Conservation (phyloP, 2,329 filamentous ascomycete genomes). For the Colletotrichum ledebouriae region DNA sequence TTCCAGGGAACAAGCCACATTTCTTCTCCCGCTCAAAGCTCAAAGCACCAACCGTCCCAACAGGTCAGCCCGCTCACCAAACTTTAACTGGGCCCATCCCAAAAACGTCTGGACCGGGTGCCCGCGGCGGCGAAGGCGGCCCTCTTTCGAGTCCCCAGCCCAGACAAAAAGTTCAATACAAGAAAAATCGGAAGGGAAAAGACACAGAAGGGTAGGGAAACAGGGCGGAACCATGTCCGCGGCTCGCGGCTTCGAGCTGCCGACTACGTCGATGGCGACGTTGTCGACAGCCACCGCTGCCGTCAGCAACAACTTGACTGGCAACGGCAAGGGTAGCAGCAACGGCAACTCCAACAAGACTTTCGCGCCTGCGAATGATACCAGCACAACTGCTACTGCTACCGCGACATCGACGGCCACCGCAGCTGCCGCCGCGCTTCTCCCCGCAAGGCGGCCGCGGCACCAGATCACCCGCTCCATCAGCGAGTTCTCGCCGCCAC, state of each 20-base stretch:
- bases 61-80: slow-evolving; percentile 1
- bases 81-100: slow-evolving; percentile 30
- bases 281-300: slow-evolving; percentile 19
- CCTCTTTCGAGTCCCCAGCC: slow-evolving; percentile 5
- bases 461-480: slow-evolving; percentile 70
- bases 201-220: background rate
- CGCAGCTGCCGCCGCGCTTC: slow-evolving; percentile 27
- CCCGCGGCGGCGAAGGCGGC: slow-evolving; percentile 20
- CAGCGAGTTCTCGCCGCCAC: slow-evolving; percentile 65
- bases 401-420: slow-evolving; percentile 20
- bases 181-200: background rate
- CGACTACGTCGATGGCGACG: slow-evolving; percentile 30
- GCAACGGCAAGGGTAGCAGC: slow-evolving; percentile 9
- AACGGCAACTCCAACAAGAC: slow-evolving; percentile 14
- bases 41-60: slow-evolving; percentile 34
- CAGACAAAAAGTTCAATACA: background rate
- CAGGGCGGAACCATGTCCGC: slow-evolving; percentile 40
- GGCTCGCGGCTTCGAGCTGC: slow-evolving; percentile 34
- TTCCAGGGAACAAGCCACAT: slow-evolving; percentile 30
- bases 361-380: background rate
- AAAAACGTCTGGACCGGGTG: slow-evolving; percentile 28
- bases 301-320: slow-evolving; percentile 25
- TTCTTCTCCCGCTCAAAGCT: background rate
- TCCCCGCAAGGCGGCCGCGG: slow-evolving; percentile 47
- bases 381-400: slow-evolving; percentile 12